These are phyloP conservation scores for Brassica nigra DNA, from an alignment of 345 rosid genomes.

Conservation along the genomic window DNA sequence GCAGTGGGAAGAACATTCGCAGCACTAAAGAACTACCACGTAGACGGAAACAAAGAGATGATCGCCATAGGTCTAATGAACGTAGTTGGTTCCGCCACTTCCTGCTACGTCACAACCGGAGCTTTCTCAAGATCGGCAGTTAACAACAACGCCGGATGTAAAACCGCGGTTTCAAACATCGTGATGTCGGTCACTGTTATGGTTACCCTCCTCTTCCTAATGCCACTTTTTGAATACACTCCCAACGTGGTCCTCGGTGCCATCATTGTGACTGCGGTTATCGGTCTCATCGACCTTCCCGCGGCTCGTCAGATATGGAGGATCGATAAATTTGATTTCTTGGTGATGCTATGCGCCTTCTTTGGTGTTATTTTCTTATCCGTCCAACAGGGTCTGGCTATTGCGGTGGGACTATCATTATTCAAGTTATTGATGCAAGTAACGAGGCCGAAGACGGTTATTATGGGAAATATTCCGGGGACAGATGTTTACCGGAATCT, in stretches of 20 bases:
- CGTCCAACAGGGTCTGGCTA: slow-evolving; percentile 78
- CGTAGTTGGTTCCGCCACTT: slow-evolving; percentile 88
- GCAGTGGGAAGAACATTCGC: slow-evolving; percentile 99
- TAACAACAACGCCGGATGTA: slow-evolving; percentile 92
- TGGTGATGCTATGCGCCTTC: slow-evolving; percentile 78
- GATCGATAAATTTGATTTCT: slow-evolving; percentile 87
- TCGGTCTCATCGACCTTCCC: slow-evolving; percentile 86
- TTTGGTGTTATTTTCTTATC: slow-evolving; percentile 85
- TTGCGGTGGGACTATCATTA: slow-evolving; percentile 87
- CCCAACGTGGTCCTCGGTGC: slow-evolving; percentile 91
- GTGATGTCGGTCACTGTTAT: slow-evolving; percentile 91
- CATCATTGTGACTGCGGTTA: slow-evolving; percentile 85
- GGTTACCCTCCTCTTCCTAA: slow-evolving; percentile 88
- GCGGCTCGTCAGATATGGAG: slow-evolving; percentile 79
- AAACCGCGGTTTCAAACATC: slow-evolving; percentile 90
- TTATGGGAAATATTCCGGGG: slow-evolving; percentile 81
- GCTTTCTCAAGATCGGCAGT: slow-evolving; percentile 97
- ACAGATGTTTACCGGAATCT: slow-evolving; percentile 66
- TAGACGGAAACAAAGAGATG: slow-evolving; percentile 99
- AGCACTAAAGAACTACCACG: slow-evolving; percentile 77
- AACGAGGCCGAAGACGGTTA: slow-evolving; percentile 75
- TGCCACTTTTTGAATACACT: slow-evolving; percentile 95
- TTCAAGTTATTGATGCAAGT: slow-evolving; percentile 83
- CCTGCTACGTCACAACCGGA: slow-evolving; percentile 88
- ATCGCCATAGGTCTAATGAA: slow-evolving; percentile 96